Conservation (phyloP, 495 filamentous ascomycete genomes). For the Apodospora peruviana region DNA sequence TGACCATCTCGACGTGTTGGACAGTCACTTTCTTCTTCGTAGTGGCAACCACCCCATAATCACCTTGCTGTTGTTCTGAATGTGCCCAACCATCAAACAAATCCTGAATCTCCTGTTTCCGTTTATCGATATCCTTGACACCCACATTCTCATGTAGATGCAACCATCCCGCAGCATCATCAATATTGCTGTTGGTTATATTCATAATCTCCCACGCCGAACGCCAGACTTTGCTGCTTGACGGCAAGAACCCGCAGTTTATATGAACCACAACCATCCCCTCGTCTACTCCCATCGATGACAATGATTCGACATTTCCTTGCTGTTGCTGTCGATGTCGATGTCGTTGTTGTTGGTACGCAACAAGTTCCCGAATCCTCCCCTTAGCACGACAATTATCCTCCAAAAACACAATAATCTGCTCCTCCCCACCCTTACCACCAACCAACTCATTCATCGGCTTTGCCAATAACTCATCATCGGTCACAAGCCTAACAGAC, state of each 20-base stretch:
- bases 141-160: conserved; percentile 87
- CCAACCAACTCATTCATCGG: conserved; percentile 16
- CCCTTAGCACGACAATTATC: conserved; percentile 54
- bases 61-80: not conserved
- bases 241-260: conserved; percentile 76
- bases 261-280: conserved; percentile 53
- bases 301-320: no score
- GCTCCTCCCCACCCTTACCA: conserved; percentile 24
- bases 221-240: conserved; percentile 59
- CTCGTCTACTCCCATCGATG: no score
- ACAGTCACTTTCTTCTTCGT: conserved; percentile 22
- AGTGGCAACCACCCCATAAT: conserved; percentile 18
- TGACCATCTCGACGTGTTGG: conserved; percentile 73
- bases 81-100: conserved; percentile 27
- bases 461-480: conserved; percentile 16
- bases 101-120: conserved; percentile 41
- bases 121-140: conserved; percentile 53
- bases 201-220: conserved; percentile 50
- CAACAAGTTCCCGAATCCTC: conserved; percentile 37
- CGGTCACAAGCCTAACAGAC: conserved; percentile 44
- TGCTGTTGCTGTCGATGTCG: no score
- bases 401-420: conserved; percentile 64
- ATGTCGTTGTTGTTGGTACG: no score
- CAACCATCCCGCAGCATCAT: conserved; percentile 61
- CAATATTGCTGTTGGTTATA: not conserved